Evolutionary conservation across 345 rosid species (phyloP).

Genomic region (Pugionium cornutum): DNA sequence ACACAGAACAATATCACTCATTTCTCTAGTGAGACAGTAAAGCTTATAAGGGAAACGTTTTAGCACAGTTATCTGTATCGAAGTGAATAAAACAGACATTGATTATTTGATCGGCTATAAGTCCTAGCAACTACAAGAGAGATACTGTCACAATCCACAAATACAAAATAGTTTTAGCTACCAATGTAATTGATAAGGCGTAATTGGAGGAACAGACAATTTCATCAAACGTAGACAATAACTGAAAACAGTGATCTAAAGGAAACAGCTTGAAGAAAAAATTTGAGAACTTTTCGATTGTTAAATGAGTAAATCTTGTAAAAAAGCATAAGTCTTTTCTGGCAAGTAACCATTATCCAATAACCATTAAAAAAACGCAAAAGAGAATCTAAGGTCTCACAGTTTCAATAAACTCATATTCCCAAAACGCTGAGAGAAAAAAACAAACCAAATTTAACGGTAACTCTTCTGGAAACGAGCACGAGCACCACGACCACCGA

Average conservation of each 20-base stretch:
- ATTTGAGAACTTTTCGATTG: neutral
- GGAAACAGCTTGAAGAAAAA: neutral
- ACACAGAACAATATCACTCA: too few species aligned
- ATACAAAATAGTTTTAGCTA: too few species aligned
- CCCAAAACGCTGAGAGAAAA: constrained; percentile 10
- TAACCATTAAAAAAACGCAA: neutral
- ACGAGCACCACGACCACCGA: constrained; percentile 89
- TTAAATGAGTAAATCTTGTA: neutral
- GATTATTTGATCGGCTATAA: too few species aligned
- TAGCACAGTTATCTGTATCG: too few species aligned
- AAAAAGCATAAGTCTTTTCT: neutral
- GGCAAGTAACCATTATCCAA: constrained; percentile 10
- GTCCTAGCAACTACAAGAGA: neutral
- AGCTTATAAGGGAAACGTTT: too few species aligned
- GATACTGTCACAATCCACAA: too few species aligned
- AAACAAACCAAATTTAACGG: constrained; percentile 50
- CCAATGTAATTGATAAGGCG: too few species aligned
- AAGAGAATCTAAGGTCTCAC: constrained; percentile 22
- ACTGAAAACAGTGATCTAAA: neutral
- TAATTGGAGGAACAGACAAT: neutral
- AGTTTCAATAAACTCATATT: constrained; percentile 7
- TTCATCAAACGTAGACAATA: neutral
- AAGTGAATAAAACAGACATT: too few species aligned
- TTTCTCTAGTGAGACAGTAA: too few species aligned
- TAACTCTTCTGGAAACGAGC: constrained; percentile 90